phyloP scores from a whole-genome alignment of 2,329 filamentous ascomycete genomes.

The Hirsutella thompsonii region DNA sequence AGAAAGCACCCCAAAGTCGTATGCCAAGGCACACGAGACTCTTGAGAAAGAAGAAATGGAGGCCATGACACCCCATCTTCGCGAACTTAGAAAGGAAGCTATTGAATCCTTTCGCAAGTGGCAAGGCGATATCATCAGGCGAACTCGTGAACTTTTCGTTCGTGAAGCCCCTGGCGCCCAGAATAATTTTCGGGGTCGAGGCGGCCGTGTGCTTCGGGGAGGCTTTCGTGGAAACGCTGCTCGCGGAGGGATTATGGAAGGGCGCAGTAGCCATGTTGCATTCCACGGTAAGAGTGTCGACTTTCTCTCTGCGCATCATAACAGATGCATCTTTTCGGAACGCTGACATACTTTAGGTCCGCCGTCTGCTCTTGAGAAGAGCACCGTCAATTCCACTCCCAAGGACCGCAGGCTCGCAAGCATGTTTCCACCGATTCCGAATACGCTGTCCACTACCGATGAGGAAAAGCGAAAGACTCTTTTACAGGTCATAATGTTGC shows the following conservation, averaged over 20 bases:
- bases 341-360: constrained; percentile 12
- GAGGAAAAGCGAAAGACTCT: constrained; percentile 53
- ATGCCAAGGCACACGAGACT: constrained; percentile 14
- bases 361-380: constrained; percentile 24
- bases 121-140: constrained; percentile 56
- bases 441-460: constrained; percentile 44
- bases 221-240: constrained; percentile 15
- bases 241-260: constrained; percentile 17
- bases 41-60: constrained; percentile 19
- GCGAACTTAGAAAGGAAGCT: constrained; percentile 56
- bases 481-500: constrained; percentile 57
- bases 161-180: constrained; percentile 20
- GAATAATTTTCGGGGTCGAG: constrained; percentile 19
- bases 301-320: not conserved
- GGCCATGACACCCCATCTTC: constrained; percentile 31
- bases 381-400: constrained; percentile 10
- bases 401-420: constrained; percentile 33
- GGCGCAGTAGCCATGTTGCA: constrained; percentile 14
- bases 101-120: constrained; percentile 68
- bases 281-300: constrained; percentile 20
- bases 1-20: constrained; percentile 8
- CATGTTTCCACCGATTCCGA: constrained; percentile 47
- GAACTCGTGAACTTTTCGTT: constrained; percentile 56
- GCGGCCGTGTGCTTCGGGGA: constrained; percentile 14
- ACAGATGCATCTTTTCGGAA: not conserved